Base-by-base conservation (phyloP, 108 stramenopile species). In the Nitzschia sp. region DNA sequence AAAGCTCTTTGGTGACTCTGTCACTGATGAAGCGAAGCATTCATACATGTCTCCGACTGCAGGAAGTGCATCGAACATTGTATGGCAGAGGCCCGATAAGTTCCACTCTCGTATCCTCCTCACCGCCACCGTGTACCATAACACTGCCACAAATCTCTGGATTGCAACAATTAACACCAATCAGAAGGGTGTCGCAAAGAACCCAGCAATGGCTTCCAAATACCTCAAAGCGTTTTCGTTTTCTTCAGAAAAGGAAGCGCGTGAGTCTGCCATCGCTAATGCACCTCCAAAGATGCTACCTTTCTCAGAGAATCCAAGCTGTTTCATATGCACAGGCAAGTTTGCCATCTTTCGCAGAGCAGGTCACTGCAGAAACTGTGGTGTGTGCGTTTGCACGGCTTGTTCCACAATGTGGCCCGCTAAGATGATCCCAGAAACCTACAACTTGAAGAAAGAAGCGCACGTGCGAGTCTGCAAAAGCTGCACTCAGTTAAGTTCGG, bases 211-310 rank as follows among this genome's bases (percentile, higher is more conserved):
- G 17, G 81, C 81, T 31, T 73, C 71, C 31, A 88, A 82, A 45
- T 74, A 75, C 22, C 71, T 82, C 21, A 89, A 87, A 58, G 90
- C 90, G 3, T 94, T 89, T 63, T 88, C 87, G 9, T 94, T 90
- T 58, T 65, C 74, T 19, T 66, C 85, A 19, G 89, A 94, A 74
- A 64, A 78, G 38, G 85, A 90, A 68, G 93, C 93, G n/a, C 63
- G 89, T 26, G 93, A 91, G 56, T 88, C 87, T n/a, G 93, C 88
- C 25, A 90, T 90, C 56, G 90, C 93, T 0, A 90, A 88, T 36
- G 88, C 93, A 19, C 89, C 93, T 44, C 90, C 93, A 19, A 75
- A 84, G 38, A 91, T 92, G 85, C 32, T 86, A 27, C 79, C 86
- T 34, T 83, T 92, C 44, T 47, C 44, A 33, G 82, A 80, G 26